Base-by-base conservation (phyloP, 164 flowering plant species). In the Akebia trifoliata region DNA sequence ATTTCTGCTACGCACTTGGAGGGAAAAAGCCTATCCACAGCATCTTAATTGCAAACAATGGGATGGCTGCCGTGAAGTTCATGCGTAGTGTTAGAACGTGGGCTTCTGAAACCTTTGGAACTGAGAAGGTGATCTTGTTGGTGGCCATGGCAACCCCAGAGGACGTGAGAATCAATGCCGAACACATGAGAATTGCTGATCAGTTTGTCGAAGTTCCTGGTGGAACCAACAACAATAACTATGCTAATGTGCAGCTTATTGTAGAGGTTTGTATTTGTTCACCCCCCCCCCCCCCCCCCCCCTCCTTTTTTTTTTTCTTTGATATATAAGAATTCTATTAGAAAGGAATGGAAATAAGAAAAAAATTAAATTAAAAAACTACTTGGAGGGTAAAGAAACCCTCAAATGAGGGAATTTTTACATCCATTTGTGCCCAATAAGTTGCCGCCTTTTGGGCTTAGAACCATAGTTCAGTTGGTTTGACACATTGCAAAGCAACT, bases 101-200 rank as follows among this genome's bases (percentile, higher is more conserved):
- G 99, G 89, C 96, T 30, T 90, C 88, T 72, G 97, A 86, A 53
- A 85, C 96, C 15, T 94, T 94, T 77, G 99, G 99, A 35, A 72
- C 96, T 0, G 99, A 94, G 69, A 94, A 88, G 75, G 99, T 96
- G 34, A 83, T 94, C 56, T 66, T 80, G 59, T 70, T 94, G 84
- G 99, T 94, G 54, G 93, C 93, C 20, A 94, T 94, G 99, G 99
- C 99, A 43, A 94, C 97, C 35, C 99, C 99, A 5, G 99, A 94
- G 71, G 99, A 94, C 68, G 87, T 94, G 96, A 83, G 96, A 69
- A 94, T 94, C 64, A 94, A 90, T 72, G 99, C 97, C 2, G 99
- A 94, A 60, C 99, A 94, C 71, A 88, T 94, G 50, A 78, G 96
- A 71, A 90, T 94, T 61, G 99, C 99, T 24, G 99, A 94, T 74